A percentile compares a stretch with the other conserved stretches of the same genome.
Conservation (phyloP, 2,329 filamentous ascomycete species). For the Aspergillus neotritici region DNA sequence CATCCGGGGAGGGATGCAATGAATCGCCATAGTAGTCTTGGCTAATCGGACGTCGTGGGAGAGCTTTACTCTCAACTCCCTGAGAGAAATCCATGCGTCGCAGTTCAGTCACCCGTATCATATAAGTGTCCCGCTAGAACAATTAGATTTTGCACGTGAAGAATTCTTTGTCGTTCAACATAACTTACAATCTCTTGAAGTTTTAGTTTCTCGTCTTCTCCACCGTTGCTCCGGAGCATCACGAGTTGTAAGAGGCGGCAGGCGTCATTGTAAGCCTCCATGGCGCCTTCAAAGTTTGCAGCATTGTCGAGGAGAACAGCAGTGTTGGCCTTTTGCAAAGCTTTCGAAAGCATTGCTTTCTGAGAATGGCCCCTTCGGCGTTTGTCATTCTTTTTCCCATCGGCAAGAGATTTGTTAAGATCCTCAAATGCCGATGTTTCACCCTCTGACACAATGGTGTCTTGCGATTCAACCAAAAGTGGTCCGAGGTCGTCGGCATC, state of each 20-base stretch:
- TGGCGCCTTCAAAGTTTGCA: conserved; percentile 85
- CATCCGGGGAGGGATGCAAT: conserved; percentile 30
- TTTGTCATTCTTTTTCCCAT: conserved; percentile 23
- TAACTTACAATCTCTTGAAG: conserved; percentile 82
- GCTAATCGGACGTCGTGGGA: conserved; percentile 66
- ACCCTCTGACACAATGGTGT: too few species aligned
- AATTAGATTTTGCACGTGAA: conserved; percentile 8
- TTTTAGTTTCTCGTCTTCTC: conserved; percentile 76
- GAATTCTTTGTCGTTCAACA: conserved; percentile 6
- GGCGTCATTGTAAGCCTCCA: conserved; percentile 85
- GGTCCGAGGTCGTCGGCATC: not conserved
- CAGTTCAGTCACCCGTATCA: conserved; percentile 80
- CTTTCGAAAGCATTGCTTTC: conserved; percentile 94
- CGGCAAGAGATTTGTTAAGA: conserved; percentile 17
- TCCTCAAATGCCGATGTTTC: too few species aligned
- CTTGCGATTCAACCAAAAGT: too few species aligned
- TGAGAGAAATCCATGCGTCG: conserved; percentile 58
- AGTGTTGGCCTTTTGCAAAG: conserved; percentile 89
- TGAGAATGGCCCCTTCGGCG: conserved; percentile 58
- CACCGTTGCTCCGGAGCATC: conserved; percentile 72
- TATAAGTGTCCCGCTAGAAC: conserved; percentile 75
- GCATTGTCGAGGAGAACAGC: conserved; percentile 95
- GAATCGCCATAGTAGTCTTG: conserved; percentile 47
- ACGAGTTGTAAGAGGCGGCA: conserved; percentile 84
- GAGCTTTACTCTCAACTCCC: conserved; percentile 59